These are phyloP conservation scores for Nicotiana obtusifolia DNA, from an alignment of 257 asterid species.

Conservation along the genomic window DNA sequence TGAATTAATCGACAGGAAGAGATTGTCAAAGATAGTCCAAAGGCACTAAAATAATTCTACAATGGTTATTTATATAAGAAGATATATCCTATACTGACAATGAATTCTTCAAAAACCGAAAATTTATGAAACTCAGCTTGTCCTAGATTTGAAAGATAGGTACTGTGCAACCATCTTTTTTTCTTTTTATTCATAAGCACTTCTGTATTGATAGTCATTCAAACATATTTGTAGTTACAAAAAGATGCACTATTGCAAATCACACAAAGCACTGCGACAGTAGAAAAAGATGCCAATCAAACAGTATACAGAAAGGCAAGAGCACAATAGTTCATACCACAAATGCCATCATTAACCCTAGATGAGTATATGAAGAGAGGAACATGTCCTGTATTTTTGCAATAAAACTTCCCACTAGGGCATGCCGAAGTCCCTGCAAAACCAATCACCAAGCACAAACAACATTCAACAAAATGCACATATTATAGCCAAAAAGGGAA, in stretches of 20 bases:
- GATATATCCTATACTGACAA: not conserved
- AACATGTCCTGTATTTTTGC: constrained; percentile 78
- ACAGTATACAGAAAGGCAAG: not conserved
- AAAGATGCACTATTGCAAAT: not conserved
- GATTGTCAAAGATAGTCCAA: not conserved
- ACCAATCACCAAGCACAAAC: constrained; percentile 11
- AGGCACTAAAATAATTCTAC: not conserved
- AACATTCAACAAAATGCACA: not conserved
- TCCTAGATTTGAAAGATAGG: not conserved
- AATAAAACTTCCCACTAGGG: constrained; percentile 78
- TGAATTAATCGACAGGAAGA: not conserved
- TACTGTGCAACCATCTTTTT: not conserved
- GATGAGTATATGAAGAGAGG: constrained; percentile 68
- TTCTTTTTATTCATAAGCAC: not conserved
- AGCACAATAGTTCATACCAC: constrained; percentile 45
- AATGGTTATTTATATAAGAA: not conserved
- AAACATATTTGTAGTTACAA: not conserved
- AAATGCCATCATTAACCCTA: constrained; percentile 88
- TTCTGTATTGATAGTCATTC: not conserved
- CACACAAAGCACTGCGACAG: not conserved
- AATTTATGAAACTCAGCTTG: not conserved
- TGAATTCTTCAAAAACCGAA: not conserved
- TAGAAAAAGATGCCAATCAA: not conserved
- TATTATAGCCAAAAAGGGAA: not conserved
- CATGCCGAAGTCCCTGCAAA: constrained; percentile 96